Evolutionary conservation across 768 basidiomycete species (phyloP).

Genomic region (Boletus tomentosulus): DNA sequence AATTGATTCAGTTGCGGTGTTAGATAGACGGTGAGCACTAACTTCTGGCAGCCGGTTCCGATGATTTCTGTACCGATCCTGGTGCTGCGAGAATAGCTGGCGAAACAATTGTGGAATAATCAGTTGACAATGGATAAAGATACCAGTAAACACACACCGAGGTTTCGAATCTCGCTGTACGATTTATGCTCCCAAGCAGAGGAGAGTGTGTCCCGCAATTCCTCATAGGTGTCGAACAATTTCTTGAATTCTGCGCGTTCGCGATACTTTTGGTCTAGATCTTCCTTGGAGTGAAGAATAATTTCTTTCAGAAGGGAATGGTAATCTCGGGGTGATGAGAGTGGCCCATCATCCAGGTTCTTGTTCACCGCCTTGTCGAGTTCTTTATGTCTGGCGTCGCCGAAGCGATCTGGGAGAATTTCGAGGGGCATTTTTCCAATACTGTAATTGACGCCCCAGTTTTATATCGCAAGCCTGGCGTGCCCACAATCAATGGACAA

Average conservation of each 20-base stretch:
- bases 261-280: too few relatives aligned
- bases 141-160: neutral
- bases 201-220: neutral
- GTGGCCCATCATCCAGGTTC: too few relatives aligned
- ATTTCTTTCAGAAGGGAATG: neutral
- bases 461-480: too few relatives aligned
- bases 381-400: too few relatives aligned
- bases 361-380: too few relatives aligned
- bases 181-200: neutral
- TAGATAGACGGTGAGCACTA: neutral
- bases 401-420: too few relatives aligned
- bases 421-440: too few relatives aligned
- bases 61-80: neutral
- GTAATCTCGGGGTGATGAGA: neutral
- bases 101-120: neutral
- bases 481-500: too few relatives aligned
- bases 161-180: neutral
- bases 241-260: neutral
- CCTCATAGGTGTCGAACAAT: neutral
- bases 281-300: too few relatives aligned
- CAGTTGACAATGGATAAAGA: neutral
- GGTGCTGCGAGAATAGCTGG: neutral
- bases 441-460: too few relatives aligned
- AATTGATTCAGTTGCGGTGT: neutral
- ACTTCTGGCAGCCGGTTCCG: neutral